Conservation (phyloP, 2,329 filamentous ascomycete species). For the Aspergillus sclerotialis region DNA sequence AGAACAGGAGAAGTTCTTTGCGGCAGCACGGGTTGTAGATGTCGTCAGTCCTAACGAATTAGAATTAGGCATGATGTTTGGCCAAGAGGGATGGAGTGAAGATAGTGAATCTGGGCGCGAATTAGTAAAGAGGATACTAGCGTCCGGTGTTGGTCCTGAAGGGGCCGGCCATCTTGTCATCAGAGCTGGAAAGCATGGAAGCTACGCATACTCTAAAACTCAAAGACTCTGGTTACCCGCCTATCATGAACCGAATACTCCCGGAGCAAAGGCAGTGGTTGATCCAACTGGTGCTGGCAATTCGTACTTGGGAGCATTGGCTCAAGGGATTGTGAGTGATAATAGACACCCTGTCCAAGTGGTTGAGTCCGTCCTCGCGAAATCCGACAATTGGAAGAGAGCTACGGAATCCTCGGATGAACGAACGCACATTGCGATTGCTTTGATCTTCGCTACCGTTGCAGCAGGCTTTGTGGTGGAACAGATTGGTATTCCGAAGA, state of each 20-base stretch:
- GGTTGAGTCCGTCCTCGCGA: slow-evolving; percentile 33
- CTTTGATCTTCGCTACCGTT: slow-evolving; percentile 69
- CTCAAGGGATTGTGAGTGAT: slow-evolving; percentile 47
- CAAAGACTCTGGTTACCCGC: slow-evolving; percentile 65
- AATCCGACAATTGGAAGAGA: slow-evolving; percentile 48
- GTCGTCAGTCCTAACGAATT: slow-evolving; percentile 74
- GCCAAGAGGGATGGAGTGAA: slow-evolving; percentile 35
- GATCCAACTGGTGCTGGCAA: slow-evolving; percentile 95
- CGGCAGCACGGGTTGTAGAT: slow-evolving; percentile 49
- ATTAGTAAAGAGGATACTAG: slow-evolving; percentile 30
- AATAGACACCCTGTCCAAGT: slow-evolving; percentile 23
- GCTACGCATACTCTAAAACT: slow-evolving; percentile 40
- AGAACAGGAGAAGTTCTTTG: slow-evolving; percentile 47
- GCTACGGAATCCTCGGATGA: slow-evolving; percentile 41
- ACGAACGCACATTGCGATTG: slow-evolving; percentile 49
- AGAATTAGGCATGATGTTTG: slow-evolving; percentile 84
- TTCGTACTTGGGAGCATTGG: slow-evolving; percentile 65
- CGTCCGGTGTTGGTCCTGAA: slow-evolving; percentile 29
- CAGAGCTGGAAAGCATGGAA: slow-evolving; percentile 57
- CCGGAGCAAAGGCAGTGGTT: slow-evolving; percentile 49
- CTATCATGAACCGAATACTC: slow-evolving; percentile 49
- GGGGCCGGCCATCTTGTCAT: slow-evolving; percentile 39
- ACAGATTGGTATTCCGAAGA: slow-evolving; percentile 72
- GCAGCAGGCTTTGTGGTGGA: slow-evolving; percentile 92
- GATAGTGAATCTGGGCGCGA: slow-evolving; percentile 18